Conservation (phyloP, 345 rosid species). For the Garcia nutans region DNA sequence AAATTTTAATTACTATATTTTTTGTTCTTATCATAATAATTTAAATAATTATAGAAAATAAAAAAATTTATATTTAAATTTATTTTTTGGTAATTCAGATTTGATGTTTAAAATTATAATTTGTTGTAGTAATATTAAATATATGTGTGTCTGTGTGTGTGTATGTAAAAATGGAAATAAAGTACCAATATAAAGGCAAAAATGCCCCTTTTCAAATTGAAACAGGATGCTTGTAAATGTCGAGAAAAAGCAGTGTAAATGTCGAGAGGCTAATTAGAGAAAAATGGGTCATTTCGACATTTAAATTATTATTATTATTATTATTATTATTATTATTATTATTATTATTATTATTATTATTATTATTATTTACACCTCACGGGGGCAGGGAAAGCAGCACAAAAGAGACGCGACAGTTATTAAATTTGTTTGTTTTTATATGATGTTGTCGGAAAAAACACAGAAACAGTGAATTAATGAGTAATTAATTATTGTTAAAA, state of each 20-base stretch:
- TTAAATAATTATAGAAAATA: too few species aligned
- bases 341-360: too few species aligned
- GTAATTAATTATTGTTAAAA: background rate
- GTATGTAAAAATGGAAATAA: too few species aligned
- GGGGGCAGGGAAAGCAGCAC: conserved; percentile 4
- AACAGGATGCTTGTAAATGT: background rate
- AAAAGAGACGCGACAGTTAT: conserved; percentile 4
- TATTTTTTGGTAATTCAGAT: too few species aligned
- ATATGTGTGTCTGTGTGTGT: too few species aligned
- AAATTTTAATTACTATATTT: too few species aligned
- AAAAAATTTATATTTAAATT: too few species aligned
- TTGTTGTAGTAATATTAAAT: too few species aligned
- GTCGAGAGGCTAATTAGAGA: background rate
- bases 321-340: too few species aligned
- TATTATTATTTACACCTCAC: background rate
- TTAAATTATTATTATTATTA: background rate
- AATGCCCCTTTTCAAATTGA: conserved; percentile 20
- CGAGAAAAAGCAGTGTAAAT: background rate
- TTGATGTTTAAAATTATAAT: too few species aligned
- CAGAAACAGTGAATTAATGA: background rate
- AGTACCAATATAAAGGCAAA: background rate
- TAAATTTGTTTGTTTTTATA: conserved; percentile 8
- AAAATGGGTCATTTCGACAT: conserved; percentile 24
- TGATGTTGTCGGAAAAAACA: conserved; percentile 20
- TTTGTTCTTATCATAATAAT: too few species aligned